Conservation (phyloP, 331 rosid species). For the Spiraea crenata region DNA sequence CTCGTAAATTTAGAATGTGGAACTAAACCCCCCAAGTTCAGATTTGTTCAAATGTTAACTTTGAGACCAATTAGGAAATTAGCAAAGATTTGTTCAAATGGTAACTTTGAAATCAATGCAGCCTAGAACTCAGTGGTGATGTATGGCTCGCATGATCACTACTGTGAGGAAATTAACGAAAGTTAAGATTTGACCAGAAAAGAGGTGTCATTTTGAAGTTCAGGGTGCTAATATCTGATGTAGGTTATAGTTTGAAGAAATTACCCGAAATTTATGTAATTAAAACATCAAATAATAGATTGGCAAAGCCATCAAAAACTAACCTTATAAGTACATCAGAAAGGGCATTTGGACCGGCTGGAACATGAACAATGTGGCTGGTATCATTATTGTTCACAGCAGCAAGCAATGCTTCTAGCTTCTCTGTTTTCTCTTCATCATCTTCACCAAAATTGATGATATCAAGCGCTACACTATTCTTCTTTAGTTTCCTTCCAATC, state of each 20-base stretch:
- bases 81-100: neutral
- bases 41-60: neutral
- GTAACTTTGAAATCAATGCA: neutral
- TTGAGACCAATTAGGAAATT: neutral
- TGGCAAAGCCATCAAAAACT: conserved; percentile 22
- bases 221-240: neutral
- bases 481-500: conserved; percentile 88
- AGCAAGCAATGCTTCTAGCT: conserved; percentile 79
- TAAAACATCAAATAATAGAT: neutral
- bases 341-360: conserved; percentile 80
- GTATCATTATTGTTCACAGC: conserved; percentile 89
- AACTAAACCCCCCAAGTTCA: neutral
- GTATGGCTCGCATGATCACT: neutral
- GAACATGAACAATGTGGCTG: conserved; percentile 88
- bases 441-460: conserved; percentile 95
- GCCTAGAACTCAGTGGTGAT: neutral
- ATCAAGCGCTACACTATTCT: conserved; percentile 94
- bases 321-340: conserved; percentile 93
- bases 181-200: neutral
- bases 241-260: neutral
- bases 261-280: neutral
- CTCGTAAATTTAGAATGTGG: neutral
- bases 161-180: neutral
- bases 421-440: conserved; percentile 88
- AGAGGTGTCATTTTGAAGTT: neutral